Evolutionary conservation across 768 basidiomycete genomes (phyloP).

Genomic region (Boletus sp.): DNA sequence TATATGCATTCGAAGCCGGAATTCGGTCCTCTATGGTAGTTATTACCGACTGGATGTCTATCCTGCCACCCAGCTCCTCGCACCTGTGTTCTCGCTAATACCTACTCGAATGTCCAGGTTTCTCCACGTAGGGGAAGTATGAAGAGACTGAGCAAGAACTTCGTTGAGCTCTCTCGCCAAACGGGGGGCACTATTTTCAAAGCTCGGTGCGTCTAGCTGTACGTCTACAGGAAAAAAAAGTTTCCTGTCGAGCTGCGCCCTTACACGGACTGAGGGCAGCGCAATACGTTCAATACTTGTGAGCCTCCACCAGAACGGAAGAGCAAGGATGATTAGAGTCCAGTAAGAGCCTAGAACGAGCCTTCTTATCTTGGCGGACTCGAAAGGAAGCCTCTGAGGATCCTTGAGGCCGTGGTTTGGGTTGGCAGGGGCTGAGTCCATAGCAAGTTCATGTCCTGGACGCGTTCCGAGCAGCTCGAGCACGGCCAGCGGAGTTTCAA

Average conservation of each 20-base stretch:
- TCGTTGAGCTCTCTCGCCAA: constrained; percentile 31
- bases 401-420: constrained; percentile 34
- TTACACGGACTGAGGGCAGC: constrained; percentile 63
- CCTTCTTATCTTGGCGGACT: constrained; percentile 49
- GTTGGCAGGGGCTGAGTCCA: constrained; percentile 21
- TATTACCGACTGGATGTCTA: constrained; percentile 5
- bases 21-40: constrained; percentile 12
- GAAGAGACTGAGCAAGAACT: constrained; percentile 16
- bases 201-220: constrained; percentile 35
- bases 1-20: constrained; percentile 17
- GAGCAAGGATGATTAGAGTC: constrained; percentile 65
- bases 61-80: constrained; percentile 15
- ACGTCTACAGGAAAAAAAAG: constrained; percentile 45
- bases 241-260: constrained; percentile 45
- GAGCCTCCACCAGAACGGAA: constrained; percentile 93
- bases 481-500: constrained; percentile 34
- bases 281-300: constrained; percentile 86
- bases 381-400: constrained; percentile 52
- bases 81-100: constrained; percentile 33
- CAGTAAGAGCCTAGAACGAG: constrained; percentile 76
- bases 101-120: constrained; percentile 41
- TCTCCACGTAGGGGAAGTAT: constrained; percentile 37
- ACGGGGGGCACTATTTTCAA: background rate
- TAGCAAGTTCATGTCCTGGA: constrained; percentile 14
- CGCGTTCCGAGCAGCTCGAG: constrained; percentile 9